phyloP scores from a whole-genome alignment of 345 rosid species.

The Gossypium turneri region DNA sequence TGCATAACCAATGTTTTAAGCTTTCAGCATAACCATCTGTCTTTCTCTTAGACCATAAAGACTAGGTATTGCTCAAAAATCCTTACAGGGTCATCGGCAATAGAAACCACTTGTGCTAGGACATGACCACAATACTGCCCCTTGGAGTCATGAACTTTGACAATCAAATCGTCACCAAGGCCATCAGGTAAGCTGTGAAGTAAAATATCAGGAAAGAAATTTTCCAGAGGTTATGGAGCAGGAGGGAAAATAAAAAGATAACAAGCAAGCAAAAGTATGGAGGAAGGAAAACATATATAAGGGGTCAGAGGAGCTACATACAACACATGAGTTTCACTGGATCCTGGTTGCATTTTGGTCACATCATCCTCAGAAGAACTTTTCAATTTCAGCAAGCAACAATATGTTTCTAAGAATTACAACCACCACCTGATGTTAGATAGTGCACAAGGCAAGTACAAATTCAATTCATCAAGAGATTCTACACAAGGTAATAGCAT shows the following conservation, averaged over 20 bases:
- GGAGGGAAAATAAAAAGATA: background rate
- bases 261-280: background rate
- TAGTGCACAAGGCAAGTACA: background rate
- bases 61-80: slow-evolving; percentile 5
- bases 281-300: background rate
- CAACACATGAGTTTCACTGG: slow-evolving; percentile 80
- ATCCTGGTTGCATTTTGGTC: slow-evolving; percentile 76
- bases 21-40: slow-evolving; percentile 10
- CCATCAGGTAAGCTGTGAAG: slow-evolving; percentile 84
- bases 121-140: slow-evolving; percentile 78
- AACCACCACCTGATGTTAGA: slow-evolving; percentile 17
- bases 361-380: slow-evolving; percentile 82
- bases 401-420: slow-evolving; percentile 62
- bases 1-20: slow-evolving; percentile 31
- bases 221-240: slow-evolving; percentile 4
- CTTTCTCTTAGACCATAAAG: slow-evolving; percentile 8
- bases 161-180: slow-evolving; percentile 77
- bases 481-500: background rate
- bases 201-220: slow-evolving; percentile 12
- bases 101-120: slow-evolving; percentile 73
- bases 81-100: slow-evolving; percentile 72
- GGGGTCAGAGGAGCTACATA: slow-evolving; percentile 34
- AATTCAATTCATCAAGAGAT: slow-evolving; percentile 10
- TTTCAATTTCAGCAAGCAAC: slow-evolving; percentile 68
- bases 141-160: slow-evolving; percentile 80